Evolutionary conservation across 257 asterid genomes (phyloP).

Genomic region (Nicotiana undulata): DNA sequence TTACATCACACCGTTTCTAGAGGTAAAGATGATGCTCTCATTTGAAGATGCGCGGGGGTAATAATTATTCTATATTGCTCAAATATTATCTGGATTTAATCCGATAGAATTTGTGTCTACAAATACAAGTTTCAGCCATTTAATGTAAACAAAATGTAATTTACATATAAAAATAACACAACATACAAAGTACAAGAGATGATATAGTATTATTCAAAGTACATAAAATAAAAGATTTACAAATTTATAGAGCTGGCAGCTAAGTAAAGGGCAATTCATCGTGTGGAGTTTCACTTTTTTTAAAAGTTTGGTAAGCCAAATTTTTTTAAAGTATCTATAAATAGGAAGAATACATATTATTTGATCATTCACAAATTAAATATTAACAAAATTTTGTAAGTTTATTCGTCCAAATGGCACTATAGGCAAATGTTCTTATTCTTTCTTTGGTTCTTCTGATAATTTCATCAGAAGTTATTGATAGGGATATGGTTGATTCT

Average conservation of each 20-base stretch:
- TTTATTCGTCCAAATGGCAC: background rate
- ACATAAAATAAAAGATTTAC: background rate
- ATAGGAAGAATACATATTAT: background rate
- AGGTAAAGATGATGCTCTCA: no score
- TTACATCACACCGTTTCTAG: no score
- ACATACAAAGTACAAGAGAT: background rate
- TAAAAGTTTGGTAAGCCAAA: background rate
- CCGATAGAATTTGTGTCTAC: no score
- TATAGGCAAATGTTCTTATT: background rate
- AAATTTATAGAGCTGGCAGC: background rate
- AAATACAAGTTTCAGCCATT: no score
- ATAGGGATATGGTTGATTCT: background rate
- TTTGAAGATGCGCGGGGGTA: no score
- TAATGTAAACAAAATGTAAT: background rate
- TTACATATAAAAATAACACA: background rate
- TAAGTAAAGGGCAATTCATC: background rate
- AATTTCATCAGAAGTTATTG: background rate
- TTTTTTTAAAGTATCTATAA: background rate
- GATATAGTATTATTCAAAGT: background rate
- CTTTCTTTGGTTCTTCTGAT: background rate
- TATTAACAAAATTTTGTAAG: background rate
- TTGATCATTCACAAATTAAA: background rate
- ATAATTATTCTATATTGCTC: no score
- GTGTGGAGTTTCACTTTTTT: background rate
- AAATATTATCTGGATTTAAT: no score